Evolutionary conservation across 148 eudicot species (phyloP), one percentile per base, ranked within the genome.

Genomic region (Spergularia bocconei): DNA sequence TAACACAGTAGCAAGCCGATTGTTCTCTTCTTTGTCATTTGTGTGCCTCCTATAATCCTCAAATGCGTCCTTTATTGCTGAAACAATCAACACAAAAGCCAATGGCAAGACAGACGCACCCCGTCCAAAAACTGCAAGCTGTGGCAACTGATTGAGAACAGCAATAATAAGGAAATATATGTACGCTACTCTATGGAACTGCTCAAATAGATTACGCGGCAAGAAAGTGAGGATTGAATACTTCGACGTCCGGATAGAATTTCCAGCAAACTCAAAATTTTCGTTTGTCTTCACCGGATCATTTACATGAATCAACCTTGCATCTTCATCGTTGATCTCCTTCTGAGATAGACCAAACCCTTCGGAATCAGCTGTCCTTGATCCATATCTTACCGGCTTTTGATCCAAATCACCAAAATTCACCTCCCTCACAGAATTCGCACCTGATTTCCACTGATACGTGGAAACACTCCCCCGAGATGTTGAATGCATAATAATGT

Each of bases 151-250:
- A 63, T 96, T 96, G 75, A 96, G 93, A 56, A 96, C 71, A 57
- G 94, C 99, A 83, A 96, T 92, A 73, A 87, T 88, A 65, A 96
- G 90, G 74, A 96, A 96, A 81, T 96, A 96, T 69, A 96, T 63
- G 58, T 96, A 96, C 3, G 99, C 99, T 75, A 96, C 91, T 80
- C 99, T 87, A 77, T 89, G 99, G 76, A 96, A 96, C 86, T 96
- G 99, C 80, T 96, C 99, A 83, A 96, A 96, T 55, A 96, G 78
- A 75, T 96, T 96, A 44, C 91, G 80, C 13, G 99, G 99, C 84
- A 96, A 76, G 84, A 96, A 96, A 10, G 99, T 89, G 55, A 96
- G 20, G 52, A 89, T 12, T 12, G 98, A 89, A 84, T 96, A 96
- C 77, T 96, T 96, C 4, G 87, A 78, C 23, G 99, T 96, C 74